Evolutionary conservation across 495 filamentous ascomycete species (phyloP).

Genomic region (Penicillium paradoxum): DNA sequence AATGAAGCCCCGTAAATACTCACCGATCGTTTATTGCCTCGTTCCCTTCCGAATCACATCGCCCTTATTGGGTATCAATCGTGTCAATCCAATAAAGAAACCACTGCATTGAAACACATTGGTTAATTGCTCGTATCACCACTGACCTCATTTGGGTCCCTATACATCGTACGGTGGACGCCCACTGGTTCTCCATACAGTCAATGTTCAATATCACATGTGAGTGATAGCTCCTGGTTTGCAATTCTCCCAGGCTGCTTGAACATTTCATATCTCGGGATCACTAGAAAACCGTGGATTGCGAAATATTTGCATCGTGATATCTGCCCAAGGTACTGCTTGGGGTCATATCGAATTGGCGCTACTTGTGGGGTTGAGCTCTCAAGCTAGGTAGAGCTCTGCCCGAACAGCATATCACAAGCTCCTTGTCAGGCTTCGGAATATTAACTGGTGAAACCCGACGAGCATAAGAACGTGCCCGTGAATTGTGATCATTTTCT

Average conservation of each 20-base stretch:
- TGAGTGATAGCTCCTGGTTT: neutral
- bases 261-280: neutral
- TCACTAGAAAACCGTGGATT: too few species aligned
- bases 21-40: constrained; percentile 21
- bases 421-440: neutral
- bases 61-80: neutral
- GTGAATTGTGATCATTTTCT: neutral
- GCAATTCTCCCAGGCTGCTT: neutral
- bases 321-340: too few species aligned
- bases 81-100: neutral
- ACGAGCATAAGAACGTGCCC: neutral
- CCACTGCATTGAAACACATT: neutral
- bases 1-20: constrained; percentile 10
- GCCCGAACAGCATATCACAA: too few species aligned
- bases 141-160: neutral
- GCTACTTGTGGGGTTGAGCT: neutral
- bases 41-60: constrained; percentile 19
- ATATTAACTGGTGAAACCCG: neutral
- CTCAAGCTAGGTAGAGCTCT: too few species aligned
- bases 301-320: too few species aligned
- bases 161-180: neutral
- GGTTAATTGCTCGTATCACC: neutral
- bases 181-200: neutral
- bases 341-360: too few species aligned
- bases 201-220: constrained; percentile 1